Percentiles rank a stretch among this genome's conserved stretches.
These are phyloP conservation scores for Hemisphaericaspora xylanilytica DNA, from an alignment of 1,139 yeast species.

Conservation along the genomic window DNA sequence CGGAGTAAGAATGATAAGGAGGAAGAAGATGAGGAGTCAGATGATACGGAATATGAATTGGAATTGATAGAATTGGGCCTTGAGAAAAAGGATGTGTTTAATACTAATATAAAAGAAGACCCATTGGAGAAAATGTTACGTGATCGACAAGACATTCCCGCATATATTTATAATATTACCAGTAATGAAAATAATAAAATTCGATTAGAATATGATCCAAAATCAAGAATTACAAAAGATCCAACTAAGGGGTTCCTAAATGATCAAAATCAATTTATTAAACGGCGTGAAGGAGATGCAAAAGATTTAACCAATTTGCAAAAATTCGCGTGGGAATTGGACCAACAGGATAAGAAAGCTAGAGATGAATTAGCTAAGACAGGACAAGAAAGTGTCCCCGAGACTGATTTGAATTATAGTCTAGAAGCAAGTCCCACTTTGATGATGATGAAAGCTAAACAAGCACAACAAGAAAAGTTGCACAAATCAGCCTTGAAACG, in stretches of 20 bases:
- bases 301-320: slow-evolving; percentile 46
- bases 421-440: slow-evolving; percentile 63
- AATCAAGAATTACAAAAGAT: slow-evolving; percentile 50
- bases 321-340: slow-evolving; percentile 53
- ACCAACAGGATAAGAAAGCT: slow-evolving; percentile 20
- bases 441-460: slow-evolving; percentile 43
- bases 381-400: slow-evolving; percentile 19
- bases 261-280: slow-evolving; percentile 53
- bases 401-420: slow-evolving; percentile 40
- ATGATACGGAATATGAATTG: slow-evolving; percentile 49
- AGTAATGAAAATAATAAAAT: slow-evolving; percentile 13
- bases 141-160: slow-evolving; percentile 54
- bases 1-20: slow-evolving; percentile 16
- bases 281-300: slow-evolving; percentile 52
- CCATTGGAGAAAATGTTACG: slow-evolving; percentile 39
- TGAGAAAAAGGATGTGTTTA: slow-evolving; percentile 23
- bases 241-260: slow-evolving; percentile 46
- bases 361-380: slow-evolving; percentile 14
- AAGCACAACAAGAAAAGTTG: slow-evolving; percentile 32
- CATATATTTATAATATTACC: slow-evolving; percentile 29
- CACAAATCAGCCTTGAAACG: slow-evolving; percentile 20
- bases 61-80: slow-evolving; percentile 51
- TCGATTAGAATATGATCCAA: slow-evolving; percentile 50
- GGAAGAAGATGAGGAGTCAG: slow-evolving; percentile 25
- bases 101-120: slow-evolving; percentile 34